Evolutionary conservation across 176 grass and related monocot genomes (phyloP).

Genomic region (Metroxylon sagu): DNA sequence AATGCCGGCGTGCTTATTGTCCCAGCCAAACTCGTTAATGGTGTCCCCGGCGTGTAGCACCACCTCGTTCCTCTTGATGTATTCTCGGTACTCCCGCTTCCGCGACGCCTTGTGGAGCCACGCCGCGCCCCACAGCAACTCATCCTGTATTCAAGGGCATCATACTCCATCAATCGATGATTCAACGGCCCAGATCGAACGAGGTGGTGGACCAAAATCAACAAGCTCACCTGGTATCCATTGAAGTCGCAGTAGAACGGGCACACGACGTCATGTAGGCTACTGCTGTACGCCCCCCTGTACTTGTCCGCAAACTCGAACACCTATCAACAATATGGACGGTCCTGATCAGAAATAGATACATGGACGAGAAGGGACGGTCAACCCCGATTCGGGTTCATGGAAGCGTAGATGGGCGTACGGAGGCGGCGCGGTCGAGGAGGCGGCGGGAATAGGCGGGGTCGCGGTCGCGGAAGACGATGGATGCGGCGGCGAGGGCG

Average conservation of each 20-base stretch:
- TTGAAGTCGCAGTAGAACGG: constrained; percentile 87
- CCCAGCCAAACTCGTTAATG: constrained; percentile 91
- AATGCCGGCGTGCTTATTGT: constrained; percentile 96
- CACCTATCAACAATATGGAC: constrained; percentile 28
- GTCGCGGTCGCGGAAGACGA: constrained; percentile 67
- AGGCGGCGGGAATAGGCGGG: constrained; percentile 41
- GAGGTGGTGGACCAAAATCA: neutral
- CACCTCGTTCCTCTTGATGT: constrained; percentile 83
- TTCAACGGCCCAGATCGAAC: neutral
- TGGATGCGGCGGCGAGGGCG: constrained; percentile 66
- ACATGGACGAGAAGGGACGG: too few relatives aligned
- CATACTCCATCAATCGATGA: neutral
- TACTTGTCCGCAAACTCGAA: constrained; percentile 76
- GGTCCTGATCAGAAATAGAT: too few relatives aligned
- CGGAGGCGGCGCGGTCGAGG: constrained; percentile 56
- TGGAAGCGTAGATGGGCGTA: constrained; percentile 16
- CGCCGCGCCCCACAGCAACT: constrained; percentile 88
- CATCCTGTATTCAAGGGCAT: constrained; percentile 35
- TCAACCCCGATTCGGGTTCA: neutral
- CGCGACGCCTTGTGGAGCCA: constrained; percentile 86
- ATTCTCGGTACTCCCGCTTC: constrained; percentile 49
- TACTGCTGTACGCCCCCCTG: constrained; percentile 66
- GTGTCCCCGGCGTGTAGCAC: constrained; percentile 50
- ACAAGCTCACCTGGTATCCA: constrained; percentile 49
- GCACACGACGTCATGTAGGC: constrained; percentile 66